Evolutionary conservation across 306 rosid species (phyloP).

Genomic region (Heteromeles arbutifolia): DNA sequence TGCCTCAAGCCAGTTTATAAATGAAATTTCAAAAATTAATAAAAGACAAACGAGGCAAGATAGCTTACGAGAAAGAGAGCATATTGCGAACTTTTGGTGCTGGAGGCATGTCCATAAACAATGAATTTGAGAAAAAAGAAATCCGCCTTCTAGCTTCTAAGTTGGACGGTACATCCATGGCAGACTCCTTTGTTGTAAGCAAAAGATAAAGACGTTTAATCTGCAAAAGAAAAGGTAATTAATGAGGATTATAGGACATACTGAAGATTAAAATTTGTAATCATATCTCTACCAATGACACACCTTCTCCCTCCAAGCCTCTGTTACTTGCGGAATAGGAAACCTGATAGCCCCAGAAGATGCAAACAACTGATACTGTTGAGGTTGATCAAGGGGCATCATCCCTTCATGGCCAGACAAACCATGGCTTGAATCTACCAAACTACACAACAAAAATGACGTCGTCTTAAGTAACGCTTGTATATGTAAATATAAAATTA

Average conservation of each 20-base stretch:
- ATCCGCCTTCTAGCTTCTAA: constrained; percentile 95
- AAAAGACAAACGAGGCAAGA: background rate
- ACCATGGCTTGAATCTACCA: constrained; percentile 66
- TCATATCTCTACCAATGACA: constrained; percentile 5
- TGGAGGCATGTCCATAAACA: constrained; percentile 92
- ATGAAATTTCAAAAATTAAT: background rate
- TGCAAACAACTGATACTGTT: constrained; percentile 81
- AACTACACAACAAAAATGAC: constrained; percentile 39
- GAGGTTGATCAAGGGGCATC: constrained; percentile 56
- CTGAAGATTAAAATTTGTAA: background rate
- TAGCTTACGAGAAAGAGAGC: constrained; percentile 97
- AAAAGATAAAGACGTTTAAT: constrained; percentile 67
- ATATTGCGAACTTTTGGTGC: constrained; percentile 97
- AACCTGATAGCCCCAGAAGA: constrained; percentile 87
- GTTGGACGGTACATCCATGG: constrained; percentile 97
- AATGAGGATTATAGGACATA: background rate
- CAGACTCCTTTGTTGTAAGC: constrained; percentile 95
- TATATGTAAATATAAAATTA: background rate
- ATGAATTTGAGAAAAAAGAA: constrained; percentile 89
- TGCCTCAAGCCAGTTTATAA: background rate
- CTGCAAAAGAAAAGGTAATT: constrained; percentile 31
- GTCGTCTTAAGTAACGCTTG: constrained; percentile 1
- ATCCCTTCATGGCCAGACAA: constrained; percentile 68
- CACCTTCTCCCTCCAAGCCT: constrained; percentile 95
- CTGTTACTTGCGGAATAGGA: constrained; percentile 64